Conservation (phyloP, 139 green algal genomes). For the Penium margaritaceum region DNA sequence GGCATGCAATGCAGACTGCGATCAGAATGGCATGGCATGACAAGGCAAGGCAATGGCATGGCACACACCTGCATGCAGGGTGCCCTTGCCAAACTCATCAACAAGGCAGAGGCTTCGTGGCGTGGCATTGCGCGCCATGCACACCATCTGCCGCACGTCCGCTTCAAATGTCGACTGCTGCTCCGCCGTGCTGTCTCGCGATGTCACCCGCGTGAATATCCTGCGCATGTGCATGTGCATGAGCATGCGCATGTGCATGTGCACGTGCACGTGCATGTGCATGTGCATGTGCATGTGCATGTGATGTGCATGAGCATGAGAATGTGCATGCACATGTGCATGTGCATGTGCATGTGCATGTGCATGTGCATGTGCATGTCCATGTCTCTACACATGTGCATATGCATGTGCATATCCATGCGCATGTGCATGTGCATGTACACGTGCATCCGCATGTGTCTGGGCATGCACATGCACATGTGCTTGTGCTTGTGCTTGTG, state of each 20-base stretch:
- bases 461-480: no score
- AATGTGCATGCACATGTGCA: not conserved
- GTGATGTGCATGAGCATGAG: not conserved
- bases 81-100: slow-evolving; percentile 95
- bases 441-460: no score
- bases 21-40: not conserved
- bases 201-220: slow-evolving; percentile 45
- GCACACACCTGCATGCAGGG: slow-evolving; percentile 55
- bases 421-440: no score
- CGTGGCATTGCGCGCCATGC: slow-evolving; percentile 68
- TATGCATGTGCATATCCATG: not conserved
- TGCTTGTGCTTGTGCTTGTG: no score
- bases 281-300: not conserved
- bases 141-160: slow-evolving; percentile 67
- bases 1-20: not conserved
- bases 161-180: slow-evolving; percentile 65
- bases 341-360: not conserved
- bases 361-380: not conserved
- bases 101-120: slow-evolving; percentile 71
- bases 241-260: not conserved
- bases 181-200: slow-evolving; percentile 45
- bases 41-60: not conserved
- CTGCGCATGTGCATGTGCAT: slow-evolving; percentile 8
- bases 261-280: not conserved
- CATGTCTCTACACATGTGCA: not conserved